Evolutionary conservation across 139 green algal species (phyloP).

Genomic region (Zygnema cylindricum): DNA sequence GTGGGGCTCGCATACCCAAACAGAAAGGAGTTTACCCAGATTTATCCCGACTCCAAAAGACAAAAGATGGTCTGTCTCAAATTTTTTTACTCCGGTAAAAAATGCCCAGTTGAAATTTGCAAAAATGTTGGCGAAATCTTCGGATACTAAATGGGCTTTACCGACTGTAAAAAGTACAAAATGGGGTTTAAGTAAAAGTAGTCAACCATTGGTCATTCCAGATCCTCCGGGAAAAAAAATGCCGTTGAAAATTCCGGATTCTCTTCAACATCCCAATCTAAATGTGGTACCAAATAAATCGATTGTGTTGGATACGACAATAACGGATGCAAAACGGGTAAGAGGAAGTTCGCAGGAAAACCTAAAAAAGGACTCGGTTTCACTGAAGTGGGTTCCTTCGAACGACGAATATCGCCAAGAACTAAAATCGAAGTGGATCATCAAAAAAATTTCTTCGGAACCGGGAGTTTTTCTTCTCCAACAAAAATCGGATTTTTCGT

Average conservation of each 20-base stretch:
- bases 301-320: too few species aligned
- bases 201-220: too few species aligned
- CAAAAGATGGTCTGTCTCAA: not conserved
- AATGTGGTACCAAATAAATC: too few species aligned
- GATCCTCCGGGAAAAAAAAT: too few species aligned
- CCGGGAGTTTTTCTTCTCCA: constrained; percentile 35
- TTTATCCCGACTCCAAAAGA: not conserved
- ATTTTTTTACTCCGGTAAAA: not conserved
- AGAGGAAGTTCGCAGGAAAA: too few species aligned
- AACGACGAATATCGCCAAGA: not conserved
- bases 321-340: too few species aligned
- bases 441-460: not conserved
- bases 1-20: not conserved
- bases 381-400: not conserved
- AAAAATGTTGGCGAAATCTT: not conserved
- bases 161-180: not conserved
- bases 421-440: constrained; percentile 1
- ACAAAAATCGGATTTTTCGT: constrained; percentile 13
- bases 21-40: not conserved
- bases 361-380: too few species aligned
- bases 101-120: not conserved
- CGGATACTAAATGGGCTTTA: not conserved
- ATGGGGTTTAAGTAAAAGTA: not conserved
- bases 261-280: too few species aligned
- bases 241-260: too few species aligned